Percentiles rank a stretch among this genome's conserved stretches.
phyloP scores from a whole-genome alignment of 345 rosid species.

The Melaleuca quinquenervia region DNA sequence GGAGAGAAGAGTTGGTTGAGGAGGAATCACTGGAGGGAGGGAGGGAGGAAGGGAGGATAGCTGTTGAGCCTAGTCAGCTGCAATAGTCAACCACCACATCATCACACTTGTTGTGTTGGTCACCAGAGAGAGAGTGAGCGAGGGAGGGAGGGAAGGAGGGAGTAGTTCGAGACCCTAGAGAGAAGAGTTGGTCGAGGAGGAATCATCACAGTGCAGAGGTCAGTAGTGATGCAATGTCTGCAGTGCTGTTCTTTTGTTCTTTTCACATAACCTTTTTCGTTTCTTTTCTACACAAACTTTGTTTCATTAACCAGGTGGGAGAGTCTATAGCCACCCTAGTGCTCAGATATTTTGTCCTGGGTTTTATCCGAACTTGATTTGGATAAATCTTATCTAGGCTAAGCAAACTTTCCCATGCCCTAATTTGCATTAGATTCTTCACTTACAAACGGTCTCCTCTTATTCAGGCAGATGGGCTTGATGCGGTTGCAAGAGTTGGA shows the following conservation, averaged over 20 bases:
- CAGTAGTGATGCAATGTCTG: neutral
- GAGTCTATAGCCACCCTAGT: neutral
- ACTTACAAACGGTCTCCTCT: neutral
- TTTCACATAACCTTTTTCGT: neutral
- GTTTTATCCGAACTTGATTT: neutral
- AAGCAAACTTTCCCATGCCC: neutral
- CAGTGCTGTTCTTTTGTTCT: neutral
- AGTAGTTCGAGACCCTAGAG: neutral
- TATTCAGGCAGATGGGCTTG: constrained; percentile 79
- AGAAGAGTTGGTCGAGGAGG: neutral
- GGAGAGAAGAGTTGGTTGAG: too few species aligned
- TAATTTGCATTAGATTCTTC: neutral
- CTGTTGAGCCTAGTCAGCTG: neutral
- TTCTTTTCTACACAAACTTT: neutral
- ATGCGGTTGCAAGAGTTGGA: constrained; percentile 90
- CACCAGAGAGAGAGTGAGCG: neutral
- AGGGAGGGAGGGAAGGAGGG: too few species aligned
- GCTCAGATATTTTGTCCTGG: neutral
- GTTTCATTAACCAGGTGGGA: too few species aligned
- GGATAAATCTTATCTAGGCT: neutral
- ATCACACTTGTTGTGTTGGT: fast-evolving
- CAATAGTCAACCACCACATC: neutral
- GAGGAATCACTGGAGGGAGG: too few species aligned
- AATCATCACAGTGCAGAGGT: neutral
- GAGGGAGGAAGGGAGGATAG: too few species aligned